Evolutionary conservation across 192 early-diverging fungal genomes (phyloP), one percentile per base, ranked within the genome.

Genomic region (Globomyces pollinis-pini): DNA sequence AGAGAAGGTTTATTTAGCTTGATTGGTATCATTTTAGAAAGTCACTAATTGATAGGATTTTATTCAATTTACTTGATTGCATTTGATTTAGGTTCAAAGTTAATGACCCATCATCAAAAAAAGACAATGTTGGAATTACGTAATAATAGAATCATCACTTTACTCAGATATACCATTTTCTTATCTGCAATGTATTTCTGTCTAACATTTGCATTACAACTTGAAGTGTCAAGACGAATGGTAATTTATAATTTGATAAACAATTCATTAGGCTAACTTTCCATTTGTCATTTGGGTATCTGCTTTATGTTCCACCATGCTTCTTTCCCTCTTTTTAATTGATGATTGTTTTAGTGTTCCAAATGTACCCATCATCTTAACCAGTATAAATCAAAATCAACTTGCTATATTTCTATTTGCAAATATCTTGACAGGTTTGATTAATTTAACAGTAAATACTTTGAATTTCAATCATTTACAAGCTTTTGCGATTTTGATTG

Each of bases 1-100:
- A 84, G 86, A 42, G 95, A 98, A 65, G 95, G 95, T 11, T 77
- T 96, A 29, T 85, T 78, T 43, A 91, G 87, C 31, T 87, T 95
- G 47, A 50, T 80, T 49, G 88, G 86, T 79, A 75, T 56, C 52
- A 38, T 12, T 1, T 21, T 21, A 15, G 2, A 44, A 30, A 30
- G 2, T 29, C 29, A 6, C 35, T n/a, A n/a, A n/a, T n/a, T 29
- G 31, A 16, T 70, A 69, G 93, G 94, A 1, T 98, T 94, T 62
- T 68, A 88, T 38, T 62, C 86, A 0, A 88, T 96, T 31, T 96
- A 88, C 60, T 64, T 92, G 30, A 60, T 90, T 32, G 86, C 87
- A 0, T 76, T 90, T 31, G 84, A 85, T 57, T 64, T 87, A 15
- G 95, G 95, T 1, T 64, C 62, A 5, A 70, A 72, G 54, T 69